These are phyloP conservation scores for Phalaenopsis aphrodite DNA, from an alignment of 106 monocot species.

Conservation along the genomic window DNA sequence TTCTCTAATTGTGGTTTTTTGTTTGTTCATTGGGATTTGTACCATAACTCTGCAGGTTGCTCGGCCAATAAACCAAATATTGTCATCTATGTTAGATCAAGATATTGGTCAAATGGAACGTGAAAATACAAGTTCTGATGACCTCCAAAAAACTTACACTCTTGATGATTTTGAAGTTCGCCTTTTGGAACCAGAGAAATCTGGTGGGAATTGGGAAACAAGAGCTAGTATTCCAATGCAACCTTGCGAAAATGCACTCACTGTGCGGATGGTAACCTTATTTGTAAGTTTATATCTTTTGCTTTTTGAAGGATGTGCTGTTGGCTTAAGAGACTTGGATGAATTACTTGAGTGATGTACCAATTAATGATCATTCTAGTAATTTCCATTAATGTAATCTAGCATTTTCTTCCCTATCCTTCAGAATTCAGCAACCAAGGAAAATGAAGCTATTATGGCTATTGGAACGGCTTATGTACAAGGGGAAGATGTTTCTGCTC, in stretches of 20 bases:
- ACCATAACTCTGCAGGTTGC: constrained; percentile 40
- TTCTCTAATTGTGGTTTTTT: neutral
- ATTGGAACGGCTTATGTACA: constrained; percentile 95
- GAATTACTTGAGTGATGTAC: neutral
- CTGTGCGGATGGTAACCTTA: constrained; percentile 78
- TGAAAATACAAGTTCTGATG: constrained; percentile 43
- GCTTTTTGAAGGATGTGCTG: neutral
- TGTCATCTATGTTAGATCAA: constrained; percentile 77
- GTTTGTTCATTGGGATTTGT: neutral
- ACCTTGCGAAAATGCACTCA: constrained; percentile 81
- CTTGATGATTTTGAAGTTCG: constrained; percentile 95
- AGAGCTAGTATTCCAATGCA: constrained; percentile 85
- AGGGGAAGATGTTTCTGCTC: constrained; percentile 89
- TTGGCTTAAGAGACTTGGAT: neutral
- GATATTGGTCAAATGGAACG: constrained; percentile 54
- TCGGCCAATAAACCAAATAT: constrained; percentile 62
- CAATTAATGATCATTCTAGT: constrained; percentile 1
- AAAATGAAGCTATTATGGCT: constrained; percentile 85
- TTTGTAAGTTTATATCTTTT: constrained; percentile 41
- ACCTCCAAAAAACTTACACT: constrained; percentile 48
- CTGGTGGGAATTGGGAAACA: constrained; percentile 72
- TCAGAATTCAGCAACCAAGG: constrained; percentile 76
- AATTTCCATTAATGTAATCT: neutral
- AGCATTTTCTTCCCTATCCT: neutral
- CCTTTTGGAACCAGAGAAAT: constrained; percentile 76